Conservation (phyloP, 805 yeast genomes). For the Kodamaea lidongshanica region DNA sequence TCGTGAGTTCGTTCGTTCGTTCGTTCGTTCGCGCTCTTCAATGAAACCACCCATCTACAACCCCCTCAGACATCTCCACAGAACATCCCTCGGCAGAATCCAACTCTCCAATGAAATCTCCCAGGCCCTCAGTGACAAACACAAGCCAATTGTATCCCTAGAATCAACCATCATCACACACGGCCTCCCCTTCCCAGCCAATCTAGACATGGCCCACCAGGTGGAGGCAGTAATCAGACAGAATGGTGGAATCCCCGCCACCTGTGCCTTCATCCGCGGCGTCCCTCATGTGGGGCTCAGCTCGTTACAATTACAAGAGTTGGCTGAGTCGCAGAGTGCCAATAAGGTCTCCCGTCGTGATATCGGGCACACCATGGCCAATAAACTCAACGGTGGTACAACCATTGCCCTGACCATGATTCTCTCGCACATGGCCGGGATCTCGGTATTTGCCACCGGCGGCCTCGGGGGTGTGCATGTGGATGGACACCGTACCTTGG, state of each 20-base stretch:
- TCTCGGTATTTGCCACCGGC: conserved; percentile 85
- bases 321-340: conserved; percentile 40
- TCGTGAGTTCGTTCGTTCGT: too few relatives aligned
- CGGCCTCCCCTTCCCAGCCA: conserved; percentile 79
- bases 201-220: conserved; percentile 60
- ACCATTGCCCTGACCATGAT: conserved; percentile 89
- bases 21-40: too few relatives aligned
- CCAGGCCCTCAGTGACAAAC: conserved; percentile 50
- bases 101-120: conserved; percentile 46
- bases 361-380: conserved; percentile 63
- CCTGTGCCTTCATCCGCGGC: conserved; percentile 74
- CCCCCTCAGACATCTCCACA: too few relatives aligned
- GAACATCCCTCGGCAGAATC: too few relatives aligned
- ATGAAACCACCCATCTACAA: too few relatives aligned
- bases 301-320: conserved; percentile 38
- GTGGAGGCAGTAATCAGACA: conserved; percentile 60
- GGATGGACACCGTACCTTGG: conserved; percentile 69
- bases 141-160: conserved; percentile 67
- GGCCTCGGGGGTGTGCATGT: conserved; percentile 91
- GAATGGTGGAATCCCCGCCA: conserved; percentile 75
- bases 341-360: conserved; percentile 77
- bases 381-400: conserved; percentile 71
- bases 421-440: conserved; percentile 66
- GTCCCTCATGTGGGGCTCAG: conserved; percentile 63
- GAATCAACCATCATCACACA: conserved; percentile 88